Percentiles rank a stretch among this genome's conserved stretches.
Evolutionary conservation across 2,329 filamentous ascomycete genomes (phyloP).

Genomic region (Xylariaceae sp.): DNA sequence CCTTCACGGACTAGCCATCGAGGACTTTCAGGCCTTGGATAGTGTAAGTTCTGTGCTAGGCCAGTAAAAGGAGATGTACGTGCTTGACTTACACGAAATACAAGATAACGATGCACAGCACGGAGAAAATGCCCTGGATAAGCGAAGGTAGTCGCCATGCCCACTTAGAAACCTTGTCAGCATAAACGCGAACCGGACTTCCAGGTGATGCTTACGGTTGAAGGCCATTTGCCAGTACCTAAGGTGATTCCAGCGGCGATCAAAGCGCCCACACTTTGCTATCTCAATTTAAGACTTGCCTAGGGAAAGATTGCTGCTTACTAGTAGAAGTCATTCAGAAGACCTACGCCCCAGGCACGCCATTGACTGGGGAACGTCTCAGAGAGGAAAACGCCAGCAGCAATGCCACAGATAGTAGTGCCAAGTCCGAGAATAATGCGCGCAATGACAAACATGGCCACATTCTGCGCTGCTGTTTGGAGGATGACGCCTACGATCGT

Average conservation of each 20-base stretch:
- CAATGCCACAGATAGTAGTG: slow-evolving; percentile 49
- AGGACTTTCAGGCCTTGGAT: slow-evolving; percentile 49
- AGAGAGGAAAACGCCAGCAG: slow-evolving; percentile 55
- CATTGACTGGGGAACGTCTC: slow-evolving; percentile 55
- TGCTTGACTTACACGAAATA: slow-evolving; percentile 46
- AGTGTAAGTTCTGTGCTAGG: background rate
- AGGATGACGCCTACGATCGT: slow-evolving; percentile 54
- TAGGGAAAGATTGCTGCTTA: slow-evolving; percentile 12
- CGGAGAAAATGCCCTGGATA: slow-evolving; percentile 47
- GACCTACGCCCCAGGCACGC: slow-evolving; percentile 44
- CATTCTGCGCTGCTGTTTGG: slow-evolving; percentile 56
- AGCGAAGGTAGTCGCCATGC: slow-evolving; percentile 54
- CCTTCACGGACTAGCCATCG: slow-evolving; percentile 52
- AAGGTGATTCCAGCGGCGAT: slow-evolving; percentile 54
- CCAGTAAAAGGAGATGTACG: background rate
- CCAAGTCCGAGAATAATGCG: slow-evolving; percentile 58
- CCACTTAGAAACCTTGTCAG: slow-evolving; percentile 39
- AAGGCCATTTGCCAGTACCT: slow-evolving; percentile 49
- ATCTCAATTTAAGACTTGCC: background rate
- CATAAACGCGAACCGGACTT: background rate
- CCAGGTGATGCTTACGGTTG: slow-evolving; percentile 39
- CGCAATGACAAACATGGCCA: slow-evolving; percentile 57
- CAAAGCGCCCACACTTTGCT: slow-evolving; percentile 44
- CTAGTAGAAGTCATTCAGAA: slow-evolving; percentile 42
- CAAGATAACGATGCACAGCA: slow-evolving; percentile 50